phyloP scores from a whole-genome alignment of 306 rosid species.

The Clitoria ternatea region DNA sequence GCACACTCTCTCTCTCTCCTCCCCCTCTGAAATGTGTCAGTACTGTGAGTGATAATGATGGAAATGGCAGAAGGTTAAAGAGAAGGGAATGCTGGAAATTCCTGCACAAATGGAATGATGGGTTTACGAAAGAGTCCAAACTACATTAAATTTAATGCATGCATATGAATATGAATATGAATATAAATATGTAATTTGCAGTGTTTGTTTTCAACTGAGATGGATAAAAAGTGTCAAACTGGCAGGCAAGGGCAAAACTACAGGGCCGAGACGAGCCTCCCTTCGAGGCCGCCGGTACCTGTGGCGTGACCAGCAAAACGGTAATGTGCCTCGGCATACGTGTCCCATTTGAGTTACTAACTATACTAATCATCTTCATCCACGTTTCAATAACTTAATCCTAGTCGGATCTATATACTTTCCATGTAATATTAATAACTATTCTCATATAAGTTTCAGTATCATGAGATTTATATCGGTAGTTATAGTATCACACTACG shows the following conservation, averaged over 20 bases:
- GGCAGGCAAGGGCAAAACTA: background rate
- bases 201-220: background rate
- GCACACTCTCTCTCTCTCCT: background rate
- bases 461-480: no score
- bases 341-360: no score
- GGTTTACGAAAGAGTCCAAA: conserved; percentile 34
- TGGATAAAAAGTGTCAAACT: background rate
- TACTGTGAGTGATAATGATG: conserved; percentile 41
- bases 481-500: no score
- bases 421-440: no score
- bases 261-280: conserved; percentile 16
- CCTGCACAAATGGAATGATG: conserved; percentile 62
- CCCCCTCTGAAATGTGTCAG: conserved; percentile 28
- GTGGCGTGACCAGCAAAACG: conserved; percentile 50
- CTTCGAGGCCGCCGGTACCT: conserved; percentile 76
- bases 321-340: conserved; percentile 24
- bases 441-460: no score
- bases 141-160: conserved; percentile 18
- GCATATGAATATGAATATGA: conserved; percentile 21
- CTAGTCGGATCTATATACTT: no score
- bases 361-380: no score
- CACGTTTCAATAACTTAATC: no score
- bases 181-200: conserved; percentile 18
- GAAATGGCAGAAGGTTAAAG: conserved; percentile 24
- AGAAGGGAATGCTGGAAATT: conserved; percentile 40